Evolutionary conservation across 2,329 filamentous ascomycete genomes (phyloP).

Genomic region (Pseudocercospora ulei): DNA sequence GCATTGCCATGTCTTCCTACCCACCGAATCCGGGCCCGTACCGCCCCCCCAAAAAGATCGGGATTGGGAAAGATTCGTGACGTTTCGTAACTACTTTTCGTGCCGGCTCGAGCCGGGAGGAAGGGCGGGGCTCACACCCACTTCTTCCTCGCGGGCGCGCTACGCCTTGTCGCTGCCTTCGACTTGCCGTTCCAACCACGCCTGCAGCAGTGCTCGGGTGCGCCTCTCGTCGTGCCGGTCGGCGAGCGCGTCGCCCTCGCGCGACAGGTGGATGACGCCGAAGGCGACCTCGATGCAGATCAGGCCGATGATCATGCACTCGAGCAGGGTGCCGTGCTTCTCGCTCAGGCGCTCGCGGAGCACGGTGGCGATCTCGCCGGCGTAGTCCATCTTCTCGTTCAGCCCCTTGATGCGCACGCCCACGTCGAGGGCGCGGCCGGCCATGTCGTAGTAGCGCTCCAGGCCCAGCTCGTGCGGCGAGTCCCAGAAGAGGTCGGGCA

Average conservation of each 20-base stretch:
- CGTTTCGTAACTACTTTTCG: too few species aligned
- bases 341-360: constrained; percentile 81
- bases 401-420: constrained; percentile 79
- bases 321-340: constrained; percentile 75
- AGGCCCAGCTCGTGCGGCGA: constrained; percentile 76
- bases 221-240: constrained; percentile 38
- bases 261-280: constrained; percentile 64
- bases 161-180: too few species aligned
- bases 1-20: too few species aligned
- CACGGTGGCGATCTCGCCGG: constrained; percentile 85
- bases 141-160: too few species aligned
- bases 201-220: constrained; percentile 36
- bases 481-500: constrained; percentile 97
- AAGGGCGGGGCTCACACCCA: too few species aligned
- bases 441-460: constrained; percentile 90
- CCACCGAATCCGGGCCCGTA: too few species aligned
- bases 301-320: constrained; percentile 91
- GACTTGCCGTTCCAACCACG: constrained; percentile 34
- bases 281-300: constrained; percentile 89
- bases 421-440: constrained; percentile 81
- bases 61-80: too few species aligned
- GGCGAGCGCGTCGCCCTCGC: constrained; percentile 46
- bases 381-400: constrained; percentile 97
- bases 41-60: too few species aligned
- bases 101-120: too few species aligned